Evolutionary conservation across 176 grass and related monocot species (phyloP).

Genomic region (Juncus inflexus): DNA sequence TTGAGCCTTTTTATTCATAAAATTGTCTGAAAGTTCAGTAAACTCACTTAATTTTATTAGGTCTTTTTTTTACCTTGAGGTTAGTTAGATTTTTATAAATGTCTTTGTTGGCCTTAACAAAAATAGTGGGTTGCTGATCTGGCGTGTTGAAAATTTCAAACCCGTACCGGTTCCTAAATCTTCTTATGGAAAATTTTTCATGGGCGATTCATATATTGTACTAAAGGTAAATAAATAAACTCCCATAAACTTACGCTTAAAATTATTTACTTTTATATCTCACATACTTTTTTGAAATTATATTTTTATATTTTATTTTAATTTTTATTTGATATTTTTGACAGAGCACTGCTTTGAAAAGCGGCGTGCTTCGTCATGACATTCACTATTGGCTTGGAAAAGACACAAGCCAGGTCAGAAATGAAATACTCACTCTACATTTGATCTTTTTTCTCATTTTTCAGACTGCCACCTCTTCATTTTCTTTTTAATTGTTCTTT

Average conservation of each 20-base stretch:
- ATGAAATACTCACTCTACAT: slow-evolving; percentile 24
- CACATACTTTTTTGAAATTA: background rate
- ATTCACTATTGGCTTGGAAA: slow-evolving; percentile 99
- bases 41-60: background rate
- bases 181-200: slow-evolving; percentile 91
- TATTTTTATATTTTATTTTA: slow-evolving; percentile 8
- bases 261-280: no score
- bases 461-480: background rate
- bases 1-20: background rate
- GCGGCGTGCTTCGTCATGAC: slow-evolving; percentile 83
- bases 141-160: slow-evolving; percentile 87
- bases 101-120: slow-evolving; percentile 11
- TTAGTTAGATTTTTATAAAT: background rate
- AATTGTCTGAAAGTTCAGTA: background rate
- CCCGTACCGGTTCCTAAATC: slow-evolving; percentile 50
- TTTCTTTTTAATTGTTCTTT: no score
- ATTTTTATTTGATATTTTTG: slow-evolving; percentile 20
- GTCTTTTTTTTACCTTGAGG: background rate
- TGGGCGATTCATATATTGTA: slow-evolving; percentile 89
- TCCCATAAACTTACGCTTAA: no score
- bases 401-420: slow-evolving; percentile 86
- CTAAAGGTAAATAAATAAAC: slow-evolving; percentile 53
- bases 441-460: slow-evolving; percentile 16
- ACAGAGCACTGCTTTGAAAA: slow-evolving; percentile 77
- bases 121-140: slow-evolving; percentile 73